Conservation (phyloP, 768 basidiomycete species). For the Gymnopilus junonius region DNA sequence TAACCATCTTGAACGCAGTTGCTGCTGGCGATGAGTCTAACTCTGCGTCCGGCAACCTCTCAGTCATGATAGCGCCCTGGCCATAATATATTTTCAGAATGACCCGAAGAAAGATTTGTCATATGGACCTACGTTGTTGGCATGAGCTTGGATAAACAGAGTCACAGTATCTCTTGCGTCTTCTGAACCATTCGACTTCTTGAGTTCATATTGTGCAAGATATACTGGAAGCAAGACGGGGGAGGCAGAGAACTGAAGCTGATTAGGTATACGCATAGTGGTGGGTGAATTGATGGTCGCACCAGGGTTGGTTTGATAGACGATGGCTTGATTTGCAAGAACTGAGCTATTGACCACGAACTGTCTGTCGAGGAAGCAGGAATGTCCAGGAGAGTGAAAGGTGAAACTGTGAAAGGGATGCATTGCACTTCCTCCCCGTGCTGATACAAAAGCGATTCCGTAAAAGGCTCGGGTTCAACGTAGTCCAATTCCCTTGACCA, state of each 20-base stretch:
- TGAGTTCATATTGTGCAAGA: slow-evolving; percentile 51
- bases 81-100: not conserved
- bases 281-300: not conserved
- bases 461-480: slow-evolving; percentile 48
- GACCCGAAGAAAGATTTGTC: not conserved
- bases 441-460: slow-evolving; percentile 48
- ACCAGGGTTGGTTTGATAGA: slow-evolving; percentile 53
- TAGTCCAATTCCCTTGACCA: slow-evolving; percentile 8
- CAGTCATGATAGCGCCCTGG: slow-evolving; percentile 10
- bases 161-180: slow-evolving; percentile 21
- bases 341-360: slow-evolving; percentile 40
- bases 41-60: not conserved
- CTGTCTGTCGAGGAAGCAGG: slow-evolving; percentile 36
- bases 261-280: not conserved
- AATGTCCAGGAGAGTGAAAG: slow-evolving; percentile 51
- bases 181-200: not conserved
- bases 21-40: not conserved
- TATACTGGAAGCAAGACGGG: slow-evolving; percentile 71
- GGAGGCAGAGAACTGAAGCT: slow-evolving; percentile 55
- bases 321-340: slow-evolving; percentile 45
- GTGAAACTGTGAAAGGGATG: slow-evolving; percentile 59
- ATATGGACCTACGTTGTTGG: slow-evolving; percentile 27
- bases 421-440: slow-evolving; percentile 55
- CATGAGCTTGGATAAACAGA: slow-evolving; percentile 26
- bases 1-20: not conserved